phyloP scores from a whole-genome alignment of 805 yeast genomes.

The Teunomyces tritomae region DNA sequence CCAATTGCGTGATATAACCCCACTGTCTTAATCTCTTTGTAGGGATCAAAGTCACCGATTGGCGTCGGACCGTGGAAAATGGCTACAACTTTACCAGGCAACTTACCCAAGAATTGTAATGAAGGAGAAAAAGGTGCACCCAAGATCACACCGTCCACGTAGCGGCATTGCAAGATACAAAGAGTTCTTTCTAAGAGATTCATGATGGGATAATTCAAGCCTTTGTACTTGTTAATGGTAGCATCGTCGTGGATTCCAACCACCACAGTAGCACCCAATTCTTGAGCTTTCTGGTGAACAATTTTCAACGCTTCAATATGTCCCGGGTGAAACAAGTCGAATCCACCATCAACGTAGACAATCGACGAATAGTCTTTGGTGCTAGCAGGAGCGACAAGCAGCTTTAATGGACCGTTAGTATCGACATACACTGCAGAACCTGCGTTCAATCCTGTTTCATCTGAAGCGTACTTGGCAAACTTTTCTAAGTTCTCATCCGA shows the following conservation, averaged over 20 bases:
- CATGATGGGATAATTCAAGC: conserved; percentile 79
- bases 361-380: conserved; percentile 14
- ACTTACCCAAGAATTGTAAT: conserved; percentile 31
- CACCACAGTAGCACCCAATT: conserved; percentile 46
- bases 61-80: conserved; percentile 63
- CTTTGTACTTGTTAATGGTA: conserved; percentile 54
- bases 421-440: conserved; percentile 57
- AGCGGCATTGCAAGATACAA: conserved; percentile 84
- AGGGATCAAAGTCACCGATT: conserved; percentile 33
- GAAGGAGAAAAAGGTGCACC: conserved; percentile 62
- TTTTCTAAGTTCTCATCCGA: conserved; percentile 30
- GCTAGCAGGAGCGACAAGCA: conserved; percentile 35
- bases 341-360: conserved; percentile 75
- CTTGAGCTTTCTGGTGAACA: conserved; percentile 39
- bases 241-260: conserved; percentile 68
- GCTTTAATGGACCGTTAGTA: conserved; percentile 21
- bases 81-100: conserved; percentile 37
- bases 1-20: conserved; percentile 44
- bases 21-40: conserved; percentile 27
- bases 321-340: conserved; percentile 91
- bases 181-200: conserved; percentile 79
- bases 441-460: conserved; percentile 52
- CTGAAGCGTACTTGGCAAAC: conserved; percentile 59
- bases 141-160: conserved; percentile 75
- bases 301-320: conserved; percentile 72